Conservation (phyloP, 2,329 filamentous ascomycete species). For the Xylaria sp. region DNA sequence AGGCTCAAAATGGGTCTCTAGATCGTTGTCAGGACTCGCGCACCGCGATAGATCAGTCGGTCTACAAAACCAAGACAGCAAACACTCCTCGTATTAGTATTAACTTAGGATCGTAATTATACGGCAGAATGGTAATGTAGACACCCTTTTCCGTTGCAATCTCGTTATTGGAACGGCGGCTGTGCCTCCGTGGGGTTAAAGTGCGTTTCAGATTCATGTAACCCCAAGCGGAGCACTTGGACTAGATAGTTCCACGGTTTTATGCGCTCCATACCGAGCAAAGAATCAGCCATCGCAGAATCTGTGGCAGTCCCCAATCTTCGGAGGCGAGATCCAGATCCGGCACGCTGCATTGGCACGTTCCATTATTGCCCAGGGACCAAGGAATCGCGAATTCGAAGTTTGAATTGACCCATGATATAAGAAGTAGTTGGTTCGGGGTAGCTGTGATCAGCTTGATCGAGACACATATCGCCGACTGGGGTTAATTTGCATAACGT, state of each 20-base stretch:
- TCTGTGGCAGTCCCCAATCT: background rate
- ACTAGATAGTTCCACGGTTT: background rate
- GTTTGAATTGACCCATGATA: background rate
- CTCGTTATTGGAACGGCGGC: background rate
- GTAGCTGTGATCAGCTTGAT: background rate
- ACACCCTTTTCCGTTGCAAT: background rate
- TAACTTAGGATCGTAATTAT: background rate
- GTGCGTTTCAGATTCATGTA: slow-evolving; percentile 3
- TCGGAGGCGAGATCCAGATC: background rate
- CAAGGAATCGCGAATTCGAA: background rate
- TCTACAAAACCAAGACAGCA: background rate
- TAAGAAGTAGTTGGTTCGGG: background rate
- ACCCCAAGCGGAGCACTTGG: background rate
- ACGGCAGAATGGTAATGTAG: background rate
- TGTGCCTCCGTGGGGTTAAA: slow-evolving; percentile 5
- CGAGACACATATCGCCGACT: background rate
- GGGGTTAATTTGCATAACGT: background rate
- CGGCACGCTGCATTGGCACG: background rate
- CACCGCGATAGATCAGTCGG: background rate
- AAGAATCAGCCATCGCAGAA: background rate
- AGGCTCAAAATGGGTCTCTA: background rate
- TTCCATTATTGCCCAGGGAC: background rate
- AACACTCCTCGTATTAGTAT: background rate
- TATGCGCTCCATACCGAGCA: slow-evolving; percentile 1
- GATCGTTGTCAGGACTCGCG: background rate